Base-by-base conservation (phyloP, 495 filamentous ascomycete species). In the Daldinia childiae region DNA sequence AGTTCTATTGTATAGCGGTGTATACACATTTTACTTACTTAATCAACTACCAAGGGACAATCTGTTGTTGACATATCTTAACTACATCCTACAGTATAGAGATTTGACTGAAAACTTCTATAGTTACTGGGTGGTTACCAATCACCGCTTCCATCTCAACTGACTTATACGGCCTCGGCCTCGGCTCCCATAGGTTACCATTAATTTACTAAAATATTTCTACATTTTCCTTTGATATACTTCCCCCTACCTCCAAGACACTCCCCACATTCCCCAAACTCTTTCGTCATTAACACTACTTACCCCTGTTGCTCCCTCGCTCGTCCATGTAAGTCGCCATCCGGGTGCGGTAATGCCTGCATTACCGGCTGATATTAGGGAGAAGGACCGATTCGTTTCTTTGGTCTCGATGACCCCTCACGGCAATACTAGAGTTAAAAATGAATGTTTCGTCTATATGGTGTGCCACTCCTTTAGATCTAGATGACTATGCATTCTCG, bases 361-460 rank as follows among this genome's bases (percentile, higher is more conserved):
- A 62, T 70, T 52, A 45, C 50, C 68, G 57, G 24, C 39, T 56
- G 29, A 57, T 41, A 45, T 66, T 66, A 62, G 39, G 19, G 62
- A 61, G 57, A 71, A 71, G 68, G 68, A 51, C 68, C 68, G 68
- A 71, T 52, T 66, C 6, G 30, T 34, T 65, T 54, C 58, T 56
- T 45, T 43, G 19, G 27, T 45, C 24, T 60, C 12, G 6, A 17
- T 58, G n/a, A 62, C 68, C 68, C 62, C 68, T 71, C 68, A 57
- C 50, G 62, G 50, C 41, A 48, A 58, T 15, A 43, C 3, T 43
- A 7, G 52, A 58, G 26, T 63, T 30, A 64, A 26, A 52, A 52
- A 68, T 63, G 59, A 68, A 63, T 61, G 30, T 64, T 32, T 72
- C 64, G 45, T 68, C 38, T 57, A 30, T 51, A 63, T 73, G 50